Conservation (phyloP, 345 rosid genomes). For the Stellera chamaejasme region DNA sequence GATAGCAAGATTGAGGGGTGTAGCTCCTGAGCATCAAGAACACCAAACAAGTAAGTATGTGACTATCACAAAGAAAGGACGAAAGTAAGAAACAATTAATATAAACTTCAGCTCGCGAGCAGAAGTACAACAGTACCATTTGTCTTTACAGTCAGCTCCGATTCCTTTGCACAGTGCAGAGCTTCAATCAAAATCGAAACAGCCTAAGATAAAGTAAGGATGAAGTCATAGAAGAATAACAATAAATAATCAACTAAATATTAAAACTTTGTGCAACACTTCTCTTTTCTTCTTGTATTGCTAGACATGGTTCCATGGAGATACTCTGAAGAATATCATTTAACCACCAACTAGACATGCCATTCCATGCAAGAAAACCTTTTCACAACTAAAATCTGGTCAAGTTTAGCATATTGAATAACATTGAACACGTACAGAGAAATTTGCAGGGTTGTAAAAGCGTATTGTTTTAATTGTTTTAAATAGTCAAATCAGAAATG, state of each 20-base stretch:
- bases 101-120: constrained; percentile 6
- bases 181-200: constrained; percentile 77
- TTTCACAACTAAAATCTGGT: too few relatives aligned
- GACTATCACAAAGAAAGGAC: constrained; percentile 5
- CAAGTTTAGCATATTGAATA: too few relatives aligned
- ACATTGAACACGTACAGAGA: too few relatives aligned
- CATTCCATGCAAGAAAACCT: too few relatives aligned
- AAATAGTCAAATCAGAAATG: too few relatives aligned
- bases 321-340: too few relatives aligned
- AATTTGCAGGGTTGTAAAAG: too few relatives aligned
- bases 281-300: too few relatives aligned
- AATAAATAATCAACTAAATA: neutral
- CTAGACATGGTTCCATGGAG: too few relatives aligned
- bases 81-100: constrained; percentile 3
- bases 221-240: constrained; percentile 3
- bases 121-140: constrained; percentile 35
- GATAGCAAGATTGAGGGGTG: constrained; percentile 87
- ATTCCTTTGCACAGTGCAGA: constrained; percentile 70
- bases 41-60: constrained; percentile 19
- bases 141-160: constrained; percentile 53
- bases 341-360: too few relatives aligned
- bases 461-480: too few relatives aligned
- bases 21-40: constrained; percentile 54
- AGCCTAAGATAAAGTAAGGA: constrained; percentile 32
- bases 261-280: too few relatives aligned